A percentile compares a stretch with the other conserved stretches of the same genome.
These are phyloP conservation scores for Barbatosphaeria neglecta DNA, from an alignment of 495 filamentous ascomycete genomes.

Conservation along the genomic window DNA sequence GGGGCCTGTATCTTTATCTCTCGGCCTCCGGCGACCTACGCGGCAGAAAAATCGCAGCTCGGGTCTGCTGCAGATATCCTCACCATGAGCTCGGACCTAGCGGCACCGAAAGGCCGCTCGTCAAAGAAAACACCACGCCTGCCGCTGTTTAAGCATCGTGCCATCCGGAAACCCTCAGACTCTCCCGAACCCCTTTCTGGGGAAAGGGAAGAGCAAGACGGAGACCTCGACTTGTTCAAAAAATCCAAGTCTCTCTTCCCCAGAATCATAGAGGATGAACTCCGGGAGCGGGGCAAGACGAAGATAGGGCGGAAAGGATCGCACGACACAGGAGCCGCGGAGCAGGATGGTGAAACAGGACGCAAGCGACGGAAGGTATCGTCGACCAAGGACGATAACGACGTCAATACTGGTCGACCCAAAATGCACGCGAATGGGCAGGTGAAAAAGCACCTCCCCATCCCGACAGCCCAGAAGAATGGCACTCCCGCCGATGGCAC, in stretches of 20 bases:
- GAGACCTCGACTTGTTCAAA: conserved; percentile 51
- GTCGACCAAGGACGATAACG: conserved; percentile 9
- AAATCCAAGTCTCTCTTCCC: conserved; percentile 52
- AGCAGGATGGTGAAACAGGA: conserved; percentile 6
- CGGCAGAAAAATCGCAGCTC: too few species aligned
- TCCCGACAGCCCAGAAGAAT: neutral
- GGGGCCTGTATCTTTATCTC: neutral
- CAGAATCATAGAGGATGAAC: conserved; percentile 45
- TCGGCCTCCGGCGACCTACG: neutral
- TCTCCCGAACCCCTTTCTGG: neutral
- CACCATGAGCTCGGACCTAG: neutral
- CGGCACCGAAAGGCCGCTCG: neutral
- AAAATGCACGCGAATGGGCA: conserved; percentile 17
- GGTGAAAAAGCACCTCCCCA: neutral
- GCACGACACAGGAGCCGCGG: conserved; percentile 17
- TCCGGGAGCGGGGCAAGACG: conserved; percentile 21
- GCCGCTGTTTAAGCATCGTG: neutral
- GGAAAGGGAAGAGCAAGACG: conserved; percentile 11
- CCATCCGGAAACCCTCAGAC: conserved; percentile 14
- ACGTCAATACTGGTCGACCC: too few species aligned
- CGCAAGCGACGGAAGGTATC: conserved; percentile 3
- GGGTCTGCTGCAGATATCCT: too few species aligned
- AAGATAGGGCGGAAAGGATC: conserved; percentile 10
- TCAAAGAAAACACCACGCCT: neutral
- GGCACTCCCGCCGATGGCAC: neutral